These are phyloP conservation scores for Populus hybrid DNA, from an alignment of 441 rosid species.

Conservation along the genomic window DNA sequence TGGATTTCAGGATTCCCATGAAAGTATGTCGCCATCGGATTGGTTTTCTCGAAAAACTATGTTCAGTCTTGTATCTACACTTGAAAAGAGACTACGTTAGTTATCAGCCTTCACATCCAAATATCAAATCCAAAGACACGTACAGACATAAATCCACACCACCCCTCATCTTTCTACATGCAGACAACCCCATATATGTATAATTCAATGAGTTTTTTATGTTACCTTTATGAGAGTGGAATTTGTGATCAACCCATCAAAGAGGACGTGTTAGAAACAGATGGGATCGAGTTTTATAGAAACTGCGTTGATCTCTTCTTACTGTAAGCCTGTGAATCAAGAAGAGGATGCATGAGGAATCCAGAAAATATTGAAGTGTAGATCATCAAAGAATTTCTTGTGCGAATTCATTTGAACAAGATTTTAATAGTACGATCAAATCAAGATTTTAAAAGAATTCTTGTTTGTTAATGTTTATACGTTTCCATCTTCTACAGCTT, in stretches of 20 bases:
- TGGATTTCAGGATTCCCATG: constrained; percentile 79
- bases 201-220: too few relatives aligned
- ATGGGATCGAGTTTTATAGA: neutral
- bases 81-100: constrained; percentile 24
- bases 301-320: constrained; percentile 5
- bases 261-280: neutral
- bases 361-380: neutral
- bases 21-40: constrained; percentile 77
- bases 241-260: constrained; percentile 29
- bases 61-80: constrained; percentile 23
- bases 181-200: neutral
- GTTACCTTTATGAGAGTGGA: neutral
- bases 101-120: constrained; percentile 25
- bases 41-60: constrained; percentile 13
- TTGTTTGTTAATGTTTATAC: neutral
- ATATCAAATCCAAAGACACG: constrained; percentile 7
- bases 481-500: neutral
- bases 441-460: neutral
- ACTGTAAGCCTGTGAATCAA: constrained; percentile 10
- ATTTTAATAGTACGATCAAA: neutral
- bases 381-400: neutral
- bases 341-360: constrained; percentile 8
- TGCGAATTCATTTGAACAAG: neutral
- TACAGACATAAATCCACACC: neutral
- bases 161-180: neutral